These are phyloP conservation scores for Boletus fagicola DNA, from an alignment of 768 basidiomycete genomes.

Conservation along the genomic window DNA sequence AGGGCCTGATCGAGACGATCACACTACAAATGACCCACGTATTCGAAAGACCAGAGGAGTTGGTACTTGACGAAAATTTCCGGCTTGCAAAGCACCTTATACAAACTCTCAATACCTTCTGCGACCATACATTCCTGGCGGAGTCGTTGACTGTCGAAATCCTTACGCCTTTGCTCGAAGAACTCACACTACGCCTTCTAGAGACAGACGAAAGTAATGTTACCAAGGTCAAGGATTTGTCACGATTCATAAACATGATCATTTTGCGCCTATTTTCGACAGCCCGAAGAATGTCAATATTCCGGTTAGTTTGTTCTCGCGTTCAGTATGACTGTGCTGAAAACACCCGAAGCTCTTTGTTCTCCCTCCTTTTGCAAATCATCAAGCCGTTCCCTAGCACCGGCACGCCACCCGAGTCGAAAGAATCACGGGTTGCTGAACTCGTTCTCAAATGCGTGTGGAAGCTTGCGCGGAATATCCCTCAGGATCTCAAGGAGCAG, in stretches of 20 bases:
- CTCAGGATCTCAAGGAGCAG: constrained; percentile 80
- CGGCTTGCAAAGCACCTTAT: constrained; percentile 96
- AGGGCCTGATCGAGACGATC: constrained; percentile 87
- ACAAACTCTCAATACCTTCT: constrained; percentile 92
- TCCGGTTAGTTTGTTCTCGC: constrained; percentile 56
- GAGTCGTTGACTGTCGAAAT: constrained; percentile 85
- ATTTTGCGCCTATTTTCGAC: constrained; percentile 91
- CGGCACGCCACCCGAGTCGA: constrained; percentile 69
- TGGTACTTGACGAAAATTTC: constrained; percentile 77
- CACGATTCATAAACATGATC: constrained; percentile 98
- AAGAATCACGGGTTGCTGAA: constrained; percentile 87
- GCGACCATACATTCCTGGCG: constrained; percentile 84
- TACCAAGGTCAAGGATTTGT: constrained; percentile 87
- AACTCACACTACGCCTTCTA: constrained; percentile 85
- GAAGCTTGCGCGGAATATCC: constrained; percentile 95
- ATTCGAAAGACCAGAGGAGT: constrained; percentile 77
- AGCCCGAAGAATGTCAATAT: constrained; percentile 84
- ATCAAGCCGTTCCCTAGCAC: constrained; percentile 80
- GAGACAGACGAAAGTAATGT: constrained; percentile 88
- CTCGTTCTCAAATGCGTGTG: constrained; percentile 95
- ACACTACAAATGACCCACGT: constrained; percentile 89
- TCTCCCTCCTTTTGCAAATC: constrained; percentile 77
- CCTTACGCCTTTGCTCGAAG: constrained; percentile 83
- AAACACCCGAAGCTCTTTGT: constrained; percentile 46
- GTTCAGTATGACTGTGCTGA: constrained; percentile 1